These are phyloP conservation scores for Lentinula lateritia DNA, from an alignment of 768 basidiomycete genomes.

Conservation along the genomic window DNA sequence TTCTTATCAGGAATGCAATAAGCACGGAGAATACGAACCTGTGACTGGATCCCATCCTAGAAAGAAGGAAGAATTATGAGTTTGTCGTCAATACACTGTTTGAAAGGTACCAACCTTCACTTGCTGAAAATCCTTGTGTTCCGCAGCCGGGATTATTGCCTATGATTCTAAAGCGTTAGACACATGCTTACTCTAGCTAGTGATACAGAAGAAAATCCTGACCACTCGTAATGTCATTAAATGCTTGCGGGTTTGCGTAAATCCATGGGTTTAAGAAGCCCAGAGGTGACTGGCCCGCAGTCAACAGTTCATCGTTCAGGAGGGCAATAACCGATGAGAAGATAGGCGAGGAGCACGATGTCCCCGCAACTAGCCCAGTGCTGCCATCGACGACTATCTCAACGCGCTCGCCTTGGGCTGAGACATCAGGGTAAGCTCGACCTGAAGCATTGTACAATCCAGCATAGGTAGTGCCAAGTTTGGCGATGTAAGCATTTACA, in stretches of 20 bases:
- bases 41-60: slow-evolving; percentile 1
- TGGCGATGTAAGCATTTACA: slow-evolving; percentile 25
- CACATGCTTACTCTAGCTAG: background rate
- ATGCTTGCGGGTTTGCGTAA: slow-evolving; percentile 37
- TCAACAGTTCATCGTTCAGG: slow-evolving; percentile 56
- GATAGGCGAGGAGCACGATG: slow-evolving; percentile 53
- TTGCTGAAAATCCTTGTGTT: background rate
- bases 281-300: slow-evolving; percentile 37
- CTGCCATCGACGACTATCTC: slow-evolving; percentile 50
- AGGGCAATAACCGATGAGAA: slow-evolving; percentile 55
- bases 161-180: background rate
- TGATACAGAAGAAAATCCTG: background rate
- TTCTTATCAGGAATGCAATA: background rate
- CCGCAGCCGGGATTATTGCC: slow-evolving; percentile 3
- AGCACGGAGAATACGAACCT: background rate
- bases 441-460: slow-evolving; percentile 38
- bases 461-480: slow-evolving; percentile 22
- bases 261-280: slow-evolving; percentile 56
- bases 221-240: slow-evolving; percentile 57
- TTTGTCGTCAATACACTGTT: background rate
- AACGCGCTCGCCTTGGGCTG: slow-evolving; percentile 20
- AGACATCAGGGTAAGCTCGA: slow-evolving; percentile 9
- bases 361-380: slow-evolving; percentile 40
- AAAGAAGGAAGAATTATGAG: background rate
- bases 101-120: background rate